These are phyloP conservation scores for Biscogniauxia marginata DNA, from an alignment of 2,329 filamentous ascomycete genomes.

Conservation along the genomic window DNA sequence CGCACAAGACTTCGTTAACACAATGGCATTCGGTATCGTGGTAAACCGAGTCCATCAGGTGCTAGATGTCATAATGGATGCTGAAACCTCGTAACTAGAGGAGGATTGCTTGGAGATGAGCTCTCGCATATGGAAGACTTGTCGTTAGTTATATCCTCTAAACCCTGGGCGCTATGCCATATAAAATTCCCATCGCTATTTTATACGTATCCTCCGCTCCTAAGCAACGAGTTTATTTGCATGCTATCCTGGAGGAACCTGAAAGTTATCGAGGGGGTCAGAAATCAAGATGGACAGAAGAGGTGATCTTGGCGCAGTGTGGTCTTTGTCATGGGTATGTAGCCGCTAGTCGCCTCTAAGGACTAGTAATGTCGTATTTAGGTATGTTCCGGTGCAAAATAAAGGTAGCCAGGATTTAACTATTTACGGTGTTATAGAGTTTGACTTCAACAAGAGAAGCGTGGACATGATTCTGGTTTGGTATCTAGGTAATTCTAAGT, in stretches of 20 bases:
- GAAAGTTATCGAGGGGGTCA: constrained; percentile 3
- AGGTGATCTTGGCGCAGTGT: constrained; percentile 1
- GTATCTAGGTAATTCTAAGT: too few relatives aligned
- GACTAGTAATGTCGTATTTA: too few relatives aligned
- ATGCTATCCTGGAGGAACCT: constrained; percentile 1
- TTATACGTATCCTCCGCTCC: constrained; percentile 7
- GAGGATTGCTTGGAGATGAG: constrained; percentile 7
- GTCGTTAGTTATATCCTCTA: constrained; percentile 8
- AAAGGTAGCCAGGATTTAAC: too few relatives aligned
- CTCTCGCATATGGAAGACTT: constrained; percentile 7
- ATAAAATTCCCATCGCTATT: constrained; percentile 6
- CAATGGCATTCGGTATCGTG: constrained; percentile 7
- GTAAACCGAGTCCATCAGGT: constrained; percentile 6
- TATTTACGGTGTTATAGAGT: too few relatives aligned
- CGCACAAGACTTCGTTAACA: constrained; percentile 10
- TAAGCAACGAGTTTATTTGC: constrained; percentile 2
- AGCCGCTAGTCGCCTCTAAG: background rate
- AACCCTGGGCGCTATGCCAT: constrained; percentile 7
- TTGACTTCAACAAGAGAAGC: too few relatives aligned
- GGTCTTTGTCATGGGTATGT: constrained; percentile 4
- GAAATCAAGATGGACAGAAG: constrained; percentile 5
- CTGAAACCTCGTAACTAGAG: constrained; percentile 7
- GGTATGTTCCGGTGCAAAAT: too few relatives aligned
- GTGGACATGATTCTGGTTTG: too few relatives aligned
- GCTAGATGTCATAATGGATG: constrained; percentile 6